phyloP scores from a whole-genome alignment of 768 basidiomycete species.

The Nevesoporus exiguus region DNA sequence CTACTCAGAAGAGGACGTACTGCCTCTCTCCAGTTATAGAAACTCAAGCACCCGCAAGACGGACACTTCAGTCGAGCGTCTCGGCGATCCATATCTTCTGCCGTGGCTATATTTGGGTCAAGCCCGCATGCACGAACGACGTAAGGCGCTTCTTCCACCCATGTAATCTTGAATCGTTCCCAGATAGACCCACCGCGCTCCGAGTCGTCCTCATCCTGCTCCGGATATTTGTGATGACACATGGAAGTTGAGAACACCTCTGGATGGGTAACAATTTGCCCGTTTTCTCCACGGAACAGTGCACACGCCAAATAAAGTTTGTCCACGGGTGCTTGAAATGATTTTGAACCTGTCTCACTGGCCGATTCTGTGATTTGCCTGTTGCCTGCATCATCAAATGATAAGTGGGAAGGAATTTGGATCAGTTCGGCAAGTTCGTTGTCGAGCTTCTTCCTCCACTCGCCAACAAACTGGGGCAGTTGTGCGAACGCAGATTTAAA shows the following conservation, averaged over 20 bases:
- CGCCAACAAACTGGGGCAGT: not conserved
- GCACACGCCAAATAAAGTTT: not conserved
- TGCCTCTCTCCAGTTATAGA: not conserved
- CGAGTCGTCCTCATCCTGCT: not conserved
- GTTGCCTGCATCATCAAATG: not conserved
- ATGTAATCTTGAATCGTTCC: not conserved
- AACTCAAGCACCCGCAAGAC: not conserved
- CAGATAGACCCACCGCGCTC: not conserved
- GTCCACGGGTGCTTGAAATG: not conserved
- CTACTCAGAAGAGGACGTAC: not conserved
- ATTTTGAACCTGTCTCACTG: too few species aligned
- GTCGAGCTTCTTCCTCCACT: slow-evolving; percentile 1
- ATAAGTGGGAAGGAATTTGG: not conserved
- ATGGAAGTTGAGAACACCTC: not conserved
- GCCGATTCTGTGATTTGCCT: too few species aligned
- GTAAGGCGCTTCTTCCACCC: not conserved
- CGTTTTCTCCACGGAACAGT: not conserved
- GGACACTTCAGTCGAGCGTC: slow-evolving; percentile 4
- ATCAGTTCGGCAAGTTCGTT: not conserved
- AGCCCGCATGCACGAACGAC: slow-evolving; percentile 13
- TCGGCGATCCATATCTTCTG: slow-evolving; percentile 10
- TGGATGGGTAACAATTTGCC: not conserved
- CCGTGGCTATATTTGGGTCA: slow-evolving; percentile 11
- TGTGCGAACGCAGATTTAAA: not conserved
- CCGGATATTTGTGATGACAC: not conserved